Conservation (phyloP, 2,329 filamentous ascomycete species). For the Fusarium fujikuroi region DNA sequence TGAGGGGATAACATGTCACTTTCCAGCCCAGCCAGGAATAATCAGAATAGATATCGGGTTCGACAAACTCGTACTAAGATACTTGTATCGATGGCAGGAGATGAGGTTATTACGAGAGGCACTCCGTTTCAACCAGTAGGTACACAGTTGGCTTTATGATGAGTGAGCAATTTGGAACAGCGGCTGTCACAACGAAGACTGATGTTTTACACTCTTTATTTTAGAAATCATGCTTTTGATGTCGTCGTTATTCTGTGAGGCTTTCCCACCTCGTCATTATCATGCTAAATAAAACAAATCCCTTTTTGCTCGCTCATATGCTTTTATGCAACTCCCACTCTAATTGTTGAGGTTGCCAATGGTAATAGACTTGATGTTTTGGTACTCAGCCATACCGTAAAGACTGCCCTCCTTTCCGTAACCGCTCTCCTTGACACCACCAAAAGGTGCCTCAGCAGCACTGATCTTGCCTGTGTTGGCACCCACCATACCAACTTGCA, state of each 20-base stretch:
- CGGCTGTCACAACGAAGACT: not conserved
- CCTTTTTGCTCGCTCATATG: constrained; percentile 14
- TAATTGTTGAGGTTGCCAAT: constrained; percentile 45
- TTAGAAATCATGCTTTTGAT: not conserved
- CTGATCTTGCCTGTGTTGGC: constrained; percentile 54
- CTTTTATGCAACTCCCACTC: not conserved
- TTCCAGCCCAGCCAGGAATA: not conserved
- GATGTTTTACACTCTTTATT: constrained; percentile 27
- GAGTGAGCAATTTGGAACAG: not conserved
- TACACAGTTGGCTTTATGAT: not conserved
- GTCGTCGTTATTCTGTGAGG: constrained; percentile 18
- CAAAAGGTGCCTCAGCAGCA: constrained; percentile 50
- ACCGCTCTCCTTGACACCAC: constrained; percentile 51
- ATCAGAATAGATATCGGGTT: not conserved
- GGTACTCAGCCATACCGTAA: constrained; percentile 58
- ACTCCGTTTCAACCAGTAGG: not conserved
- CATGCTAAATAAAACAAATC: constrained; percentile 37
- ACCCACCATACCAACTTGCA: constrained; percentile 76
- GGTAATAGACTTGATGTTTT: constrained; percentile 59
- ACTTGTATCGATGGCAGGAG: not conserved
- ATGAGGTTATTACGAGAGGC: not conserved
- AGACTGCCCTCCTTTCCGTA: constrained; percentile 55
- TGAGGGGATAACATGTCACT: not conserved
- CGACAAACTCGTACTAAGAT: not conserved
- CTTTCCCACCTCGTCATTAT: constrained; percentile 41